These are phyloP conservation scores for Coniochaeta hoffmannii DNA, from an alignment of 2,329 filamentous ascomycete genomes.

Conservation along the genomic window DNA sequence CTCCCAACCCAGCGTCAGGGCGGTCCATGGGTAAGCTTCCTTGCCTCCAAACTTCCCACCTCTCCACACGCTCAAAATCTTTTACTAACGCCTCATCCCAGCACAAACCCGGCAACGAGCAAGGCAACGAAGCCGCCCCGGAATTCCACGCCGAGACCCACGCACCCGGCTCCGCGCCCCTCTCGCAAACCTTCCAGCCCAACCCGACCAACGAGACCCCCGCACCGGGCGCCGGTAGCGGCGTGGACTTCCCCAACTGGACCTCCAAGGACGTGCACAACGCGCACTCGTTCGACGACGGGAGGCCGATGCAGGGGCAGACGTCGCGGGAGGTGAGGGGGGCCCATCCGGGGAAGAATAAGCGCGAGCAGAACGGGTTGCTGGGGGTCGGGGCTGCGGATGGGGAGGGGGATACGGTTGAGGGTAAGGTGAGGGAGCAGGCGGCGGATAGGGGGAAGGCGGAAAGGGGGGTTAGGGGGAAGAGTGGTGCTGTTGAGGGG, in stretches of 20 bases:
- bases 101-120: conserved; percentile 57
- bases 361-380: conserved; percentile 29
- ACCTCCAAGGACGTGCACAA: conserved; percentile 36
- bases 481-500: not conserved
- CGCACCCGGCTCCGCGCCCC: conserved; percentile 56
- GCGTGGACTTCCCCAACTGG: conserved; percentile 33
- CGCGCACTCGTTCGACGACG: conserved; percentile 25
- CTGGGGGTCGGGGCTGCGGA: conserved; percentile 28
- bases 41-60: not conserved
- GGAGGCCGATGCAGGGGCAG: conserved; percentile 35
- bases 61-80: not conserved
- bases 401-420: conserved; percentile 10
- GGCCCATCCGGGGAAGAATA: conserved; percentile 21
- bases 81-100: conserved; percentile 21
- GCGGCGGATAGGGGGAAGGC: not conserved
- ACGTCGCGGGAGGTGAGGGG: conserved; percentile 32
- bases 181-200: conserved; percentile 30
- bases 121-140: conserved; percentile 49
- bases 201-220: conserved; percentile 24
- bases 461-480: not conserved
- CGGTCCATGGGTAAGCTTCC: conserved; percentile 44
- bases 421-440: conserved; percentile 10
- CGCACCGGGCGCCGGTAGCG: conserved; percentile 11
- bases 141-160: conserved; percentile 58
- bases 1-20: conserved; percentile 44